Conservation (phyloP, 2,329 filamentous ascomycete genomes). For the Phaeoacremonium minimum region DNA sequence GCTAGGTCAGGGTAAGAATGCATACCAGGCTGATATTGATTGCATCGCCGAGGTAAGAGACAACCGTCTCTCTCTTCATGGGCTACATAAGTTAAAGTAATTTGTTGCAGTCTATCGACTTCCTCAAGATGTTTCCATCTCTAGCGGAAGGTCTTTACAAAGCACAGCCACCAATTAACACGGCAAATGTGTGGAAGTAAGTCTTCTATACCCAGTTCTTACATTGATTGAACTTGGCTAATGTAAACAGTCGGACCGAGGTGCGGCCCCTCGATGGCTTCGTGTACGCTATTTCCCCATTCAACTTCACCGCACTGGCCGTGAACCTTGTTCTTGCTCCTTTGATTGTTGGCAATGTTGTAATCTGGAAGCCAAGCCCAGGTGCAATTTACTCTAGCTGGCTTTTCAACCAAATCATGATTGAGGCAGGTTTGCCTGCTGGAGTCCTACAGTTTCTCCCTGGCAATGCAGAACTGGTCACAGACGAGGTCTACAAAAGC, state of each 20-base stretch:
- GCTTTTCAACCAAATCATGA: conserved; percentile 30
- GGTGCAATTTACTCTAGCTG: conserved; percentile 25
- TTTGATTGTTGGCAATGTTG: conserved; percentile 32
- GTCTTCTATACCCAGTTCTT: too few species aligned
- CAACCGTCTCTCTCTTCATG: too few species aligned
- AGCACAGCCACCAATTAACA: conserved; percentile 28
- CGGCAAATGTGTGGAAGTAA: conserved; percentile 4
- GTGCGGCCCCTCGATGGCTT: conserved; percentile 34
- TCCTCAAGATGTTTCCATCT: conserved; percentile 31
- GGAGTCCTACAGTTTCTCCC: conserved; percentile 32
- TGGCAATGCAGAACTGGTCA: conserved; percentile 29
- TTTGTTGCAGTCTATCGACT: too few species aligned
- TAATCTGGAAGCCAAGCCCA: conserved; percentile 34
- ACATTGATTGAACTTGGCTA: neutral
- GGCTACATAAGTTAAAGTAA: too few species aligned
- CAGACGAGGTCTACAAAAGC: conserved; percentile 23
- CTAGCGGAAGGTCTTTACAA: conserved; percentile 22
- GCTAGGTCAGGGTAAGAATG: conserved; percentile 35
- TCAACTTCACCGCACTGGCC: conserved; percentile 37
- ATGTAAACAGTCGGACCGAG: conserved; percentile 19
- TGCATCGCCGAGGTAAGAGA: conserved; percentile 28
- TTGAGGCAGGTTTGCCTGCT: conserved; percentile 31
- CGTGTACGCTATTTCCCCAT: conserved; percentile 33
- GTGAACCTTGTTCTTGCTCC: conserved; percentile 28
- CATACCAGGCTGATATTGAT: conserved; percentile 32